These are phyloP conservation scores for Aureobasidium vineae DNA, from an alignment of 2,329 filamentous ascomycete genomes.

Conservation along the genomic window DNA sequence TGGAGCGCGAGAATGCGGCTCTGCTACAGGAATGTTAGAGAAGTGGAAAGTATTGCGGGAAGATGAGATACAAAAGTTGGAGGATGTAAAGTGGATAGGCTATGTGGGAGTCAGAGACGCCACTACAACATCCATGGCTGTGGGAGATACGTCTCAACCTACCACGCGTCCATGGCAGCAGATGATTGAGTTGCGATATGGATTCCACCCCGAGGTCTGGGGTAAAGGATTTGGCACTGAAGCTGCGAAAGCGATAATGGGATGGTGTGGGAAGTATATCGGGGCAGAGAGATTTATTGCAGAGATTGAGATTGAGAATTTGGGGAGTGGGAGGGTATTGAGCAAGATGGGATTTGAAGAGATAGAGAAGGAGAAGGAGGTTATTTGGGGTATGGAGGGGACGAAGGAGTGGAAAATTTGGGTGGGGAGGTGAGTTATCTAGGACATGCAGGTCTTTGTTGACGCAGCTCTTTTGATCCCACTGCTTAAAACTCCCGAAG, in stretches of 20 bases:
- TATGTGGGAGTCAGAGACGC: background rate
- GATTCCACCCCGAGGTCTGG: background rate
- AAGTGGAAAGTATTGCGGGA: background rate
- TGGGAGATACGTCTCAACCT: background rate
- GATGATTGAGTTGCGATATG: constrained; percentile 1
- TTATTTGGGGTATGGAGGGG: background rate
- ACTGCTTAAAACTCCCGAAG: too few species aligned
- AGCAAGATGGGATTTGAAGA: background rate
- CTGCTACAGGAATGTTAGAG: accelerated
- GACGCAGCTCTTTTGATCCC: too few species aligned
- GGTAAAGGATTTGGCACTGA: background rate
- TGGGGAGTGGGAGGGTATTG: background rate
- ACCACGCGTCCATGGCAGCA: background rate
- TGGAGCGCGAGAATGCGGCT: background rate
- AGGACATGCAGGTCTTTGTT: too few species aligned
- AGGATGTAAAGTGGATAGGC: background rate
- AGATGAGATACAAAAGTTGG: too few species aligned
- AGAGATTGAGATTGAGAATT: background rate
- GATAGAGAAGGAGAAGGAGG: background rate
- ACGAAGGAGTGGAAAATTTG: background rate
- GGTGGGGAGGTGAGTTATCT: too few species aligned
- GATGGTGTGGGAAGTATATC: background rate
- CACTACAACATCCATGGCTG: background rate
- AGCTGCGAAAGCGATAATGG: background rate
- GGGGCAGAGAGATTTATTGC: background rate